Evolutionary conservation across 169 alveolate genomes (phyloP).

Genomic region (Plasmodium blacklocki): DNA sequence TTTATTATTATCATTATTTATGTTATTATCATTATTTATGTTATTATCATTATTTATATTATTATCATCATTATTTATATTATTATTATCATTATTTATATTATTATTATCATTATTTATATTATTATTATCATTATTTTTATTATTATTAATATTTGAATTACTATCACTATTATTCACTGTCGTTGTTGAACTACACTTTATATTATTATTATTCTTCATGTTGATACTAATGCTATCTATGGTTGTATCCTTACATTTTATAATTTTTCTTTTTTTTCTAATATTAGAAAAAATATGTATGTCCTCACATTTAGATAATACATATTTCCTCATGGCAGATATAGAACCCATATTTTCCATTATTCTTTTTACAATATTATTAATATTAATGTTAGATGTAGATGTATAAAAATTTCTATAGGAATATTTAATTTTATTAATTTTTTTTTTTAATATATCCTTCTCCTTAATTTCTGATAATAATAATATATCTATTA

Average conservation of each 20-base stretch:
- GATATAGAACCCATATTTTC: not conserved
- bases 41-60: not conserved
- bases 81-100: not conserved
- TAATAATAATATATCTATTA: constrained; percentile 60
- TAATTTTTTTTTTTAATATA: constrained; percentile 64
- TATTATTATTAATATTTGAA: constrained; percentile 11
- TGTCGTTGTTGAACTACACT: constrained; percentile 22
- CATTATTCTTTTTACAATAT: constrained; percentile 32
- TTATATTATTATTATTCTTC: not conserved
- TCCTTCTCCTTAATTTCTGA: constrained; percentile 37
- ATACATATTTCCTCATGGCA: not conserved
- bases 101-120: not conserved
- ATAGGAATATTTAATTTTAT: constrained; percentile 45
- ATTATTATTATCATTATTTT: too few relatives aligned
- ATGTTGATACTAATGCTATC: not conserved
- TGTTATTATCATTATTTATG: not conserved
- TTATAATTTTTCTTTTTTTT: constrained; percentile 12
- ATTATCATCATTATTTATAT: too few relatives aligned
- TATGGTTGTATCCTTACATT: constrained; percentile 7
- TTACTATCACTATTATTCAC: constrained; percentile 29
- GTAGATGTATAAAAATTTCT: constrained; percentile 6
- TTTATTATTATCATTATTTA: not conserved
- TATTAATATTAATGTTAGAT: not conserved
- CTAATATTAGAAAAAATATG: not conserved
- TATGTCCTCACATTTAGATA: not conserved